These are phyloP conservation scores for Sclerotinia nivalis DNA, from an alignment of 2,329 filamentous ascomycete species.

Conservation along the genomic window DNA sequence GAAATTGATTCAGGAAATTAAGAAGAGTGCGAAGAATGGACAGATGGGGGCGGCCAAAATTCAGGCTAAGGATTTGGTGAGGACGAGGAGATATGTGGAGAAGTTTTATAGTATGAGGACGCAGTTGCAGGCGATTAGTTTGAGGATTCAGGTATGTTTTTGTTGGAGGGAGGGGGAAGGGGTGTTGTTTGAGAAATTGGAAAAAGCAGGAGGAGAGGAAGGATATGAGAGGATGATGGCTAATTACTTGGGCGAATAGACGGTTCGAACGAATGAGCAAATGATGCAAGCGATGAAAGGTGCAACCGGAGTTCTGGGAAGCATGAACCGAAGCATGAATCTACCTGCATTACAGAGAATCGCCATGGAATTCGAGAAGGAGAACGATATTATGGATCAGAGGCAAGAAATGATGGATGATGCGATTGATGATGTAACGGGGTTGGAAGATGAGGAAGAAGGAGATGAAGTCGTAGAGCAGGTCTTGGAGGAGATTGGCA, in stretches of 20 bases:
- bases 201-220: neutral
- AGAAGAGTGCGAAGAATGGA: slow-evolving; percentile 96
- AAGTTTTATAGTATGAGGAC: slow-evolving; percentile 99
- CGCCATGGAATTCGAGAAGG: slow-evolving; percentile 97
- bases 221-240: neutral
- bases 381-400: slow-evolving; percentile 99
- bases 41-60: slow-evolving; percentile 99
- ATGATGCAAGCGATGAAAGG: slow-evolving; percentile 99
- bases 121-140: slow-evolving; percentile 91
- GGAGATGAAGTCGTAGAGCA: slow-evolving; percentile 96
- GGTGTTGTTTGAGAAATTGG: neutral
- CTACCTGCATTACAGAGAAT: slow-evolving; percentile 92
- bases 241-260: slow-evolving; percentile 53
- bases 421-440: slow-evolving; percentile 94
- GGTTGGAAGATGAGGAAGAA: slow-evolving; percentile 86
- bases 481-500: slow-evolving; percentile 93
- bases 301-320: slow-evolving; percentile 85
- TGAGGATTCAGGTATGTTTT: slow-evolving; percentile 78
- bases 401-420: slow-evolving; percentile 99
- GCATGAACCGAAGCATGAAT: slow-evolving; percentile 98
- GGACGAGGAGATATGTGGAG: slow-evolving; percentile 91
- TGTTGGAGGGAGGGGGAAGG: neutral
- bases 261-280: slow-evolving; percentile 95
- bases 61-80: slow-evolving; percentile 93
- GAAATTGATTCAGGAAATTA: slow-evolving; percentile 93